phyloP scores from a whole-genome alignment of 805 yeast genomes.

The Hanseniaspora osmophila region DNA sequence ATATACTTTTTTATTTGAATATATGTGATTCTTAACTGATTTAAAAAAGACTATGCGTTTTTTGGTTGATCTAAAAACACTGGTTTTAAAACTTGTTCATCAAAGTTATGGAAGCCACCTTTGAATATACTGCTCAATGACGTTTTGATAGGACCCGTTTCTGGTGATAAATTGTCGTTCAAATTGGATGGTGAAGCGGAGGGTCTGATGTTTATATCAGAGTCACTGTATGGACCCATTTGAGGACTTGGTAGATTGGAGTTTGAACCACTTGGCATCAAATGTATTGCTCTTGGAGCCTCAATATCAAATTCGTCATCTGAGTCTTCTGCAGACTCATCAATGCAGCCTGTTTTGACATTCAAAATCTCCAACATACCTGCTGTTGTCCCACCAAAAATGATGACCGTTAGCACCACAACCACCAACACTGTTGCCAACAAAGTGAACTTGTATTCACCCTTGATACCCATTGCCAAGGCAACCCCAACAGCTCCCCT shows the following conservation, averaged over 20 bases:
- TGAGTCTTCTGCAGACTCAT: conserved; percentile 49
- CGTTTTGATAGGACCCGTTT: neutral
- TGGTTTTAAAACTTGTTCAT: conserved; percentile 86
- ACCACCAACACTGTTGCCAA: conserved; percentile 93
- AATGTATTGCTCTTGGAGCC: conserved; percentile 29
- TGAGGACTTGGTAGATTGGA: neutral
- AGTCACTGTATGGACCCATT: too few species aligned
- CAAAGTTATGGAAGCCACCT: conserved; percentile 58
- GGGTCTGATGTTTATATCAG: too few species aligned
- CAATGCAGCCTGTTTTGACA: conserved; percentile 81
- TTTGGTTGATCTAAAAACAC: conserved; percentile 52
- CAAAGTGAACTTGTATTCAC: conserved; percentile 77
- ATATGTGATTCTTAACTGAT: neutral
- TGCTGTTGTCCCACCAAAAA: conserved; percentile 97
- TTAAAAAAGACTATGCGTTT: neutral
- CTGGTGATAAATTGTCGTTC: too few species aligned
- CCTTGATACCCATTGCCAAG: conserved; percentile 91
- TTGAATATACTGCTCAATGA: conserved; percentile 6
- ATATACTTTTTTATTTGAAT: neutral
- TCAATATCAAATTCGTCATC: conserved; percentile 96
- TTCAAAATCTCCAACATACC: conserved; percentile 93
- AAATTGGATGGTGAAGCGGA: neutral
- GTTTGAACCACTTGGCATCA: neutral
- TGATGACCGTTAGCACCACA: conserved; percentile 87
- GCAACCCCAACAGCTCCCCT: conserved; percentile 99